Evolutionary conservation across 2,329 filamentous ascomycete species (phyloP), one percentile per base, ranked within the genome.

Genomic region (Neofusicoccum cordaticola): DNA sequence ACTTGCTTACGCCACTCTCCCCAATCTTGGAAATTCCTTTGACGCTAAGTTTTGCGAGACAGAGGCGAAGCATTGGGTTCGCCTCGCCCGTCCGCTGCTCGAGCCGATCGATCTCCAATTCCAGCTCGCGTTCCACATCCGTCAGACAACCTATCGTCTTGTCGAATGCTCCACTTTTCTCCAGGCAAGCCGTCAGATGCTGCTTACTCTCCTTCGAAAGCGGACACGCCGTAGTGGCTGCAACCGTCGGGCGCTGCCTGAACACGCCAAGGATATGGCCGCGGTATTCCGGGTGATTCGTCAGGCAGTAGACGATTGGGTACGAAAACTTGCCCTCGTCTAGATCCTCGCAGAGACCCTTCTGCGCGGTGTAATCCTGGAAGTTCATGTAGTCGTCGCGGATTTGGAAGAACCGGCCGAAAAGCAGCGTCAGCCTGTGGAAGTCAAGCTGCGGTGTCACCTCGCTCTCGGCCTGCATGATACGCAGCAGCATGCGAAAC

Each of bases 291-390:
- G 44, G 44, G n/a, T 47, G 44, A 15, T 47, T 47, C 44, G 11
- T 2, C 13, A 47, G 11, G n/a, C 44, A 47, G 35, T 70, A 62
- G 19, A 78, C 72, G 4, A 80, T 64, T 1, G 69, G 70, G 13
- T 77, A 69, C 2, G 78, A 79, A 57, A 75, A 74, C 67, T 82
- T 81, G 0, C 79, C 78, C 67, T 81, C 79, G 27, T 77, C 75
- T 0, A 81, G 69, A 63, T 81, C 79, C 42, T 80, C 79, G 63
- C 73, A 76, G 63, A 79, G 78, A 0, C 79, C 79, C 65, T 81
- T 81, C 39, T 75, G 68, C 0, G 67, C 66, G 1, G 75, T 70
- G 60, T 81, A 81, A 72, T 73, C 68, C 1, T 56, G 64, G 1
- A 51, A 19, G 62, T 77, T 78, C 67, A 67, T 67, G 64, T 74